phyloP scores from a whole-genome alignment of 2,329 filamentous ascomycete species.

The Tolypocladium endophyticum region DNA sequence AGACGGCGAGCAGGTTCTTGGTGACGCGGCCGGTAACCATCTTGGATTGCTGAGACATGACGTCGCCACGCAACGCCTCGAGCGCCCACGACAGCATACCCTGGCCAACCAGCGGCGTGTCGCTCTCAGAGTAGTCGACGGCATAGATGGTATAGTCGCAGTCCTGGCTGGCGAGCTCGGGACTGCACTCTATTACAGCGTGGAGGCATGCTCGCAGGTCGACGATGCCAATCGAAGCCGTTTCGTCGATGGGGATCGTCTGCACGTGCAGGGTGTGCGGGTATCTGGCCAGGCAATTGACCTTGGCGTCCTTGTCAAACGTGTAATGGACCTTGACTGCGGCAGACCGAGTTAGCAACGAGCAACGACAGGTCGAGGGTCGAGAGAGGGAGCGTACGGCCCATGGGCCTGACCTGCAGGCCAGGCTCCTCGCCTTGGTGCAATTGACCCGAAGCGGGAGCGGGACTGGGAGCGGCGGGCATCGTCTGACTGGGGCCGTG shows the following conservation, averaged over 20 bases:
- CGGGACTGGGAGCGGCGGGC: slow-evolving; percentile 15
- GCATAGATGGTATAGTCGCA: slow-evolving; percentile 94
- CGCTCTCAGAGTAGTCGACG: slow-evolving; percentile 91
- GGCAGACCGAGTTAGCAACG: slow-evolving; percentile 9
- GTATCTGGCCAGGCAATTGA: slow-evolving; percentile 81
- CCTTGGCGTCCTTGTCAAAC: slow-evolving; percentile 80
- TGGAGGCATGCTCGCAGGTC: slow-evolving; percentile 81
- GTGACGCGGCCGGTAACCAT: slow-evolving; percentile 85
- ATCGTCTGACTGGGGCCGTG: slow-evolving; percentile 17
- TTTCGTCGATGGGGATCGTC: slow-evolving; percentile 70
- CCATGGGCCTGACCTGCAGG: slow-evolving; percentile 53
- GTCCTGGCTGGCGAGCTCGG: slow-evolving; percentile 62
- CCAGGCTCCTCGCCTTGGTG: slow-evolving; percentile 31
- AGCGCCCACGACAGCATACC: slow-evolving; percentile 86
- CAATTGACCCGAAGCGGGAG: slow-evolving; percentile 1
- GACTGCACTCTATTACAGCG: slow-evolving; percentile 68
- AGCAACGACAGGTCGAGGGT: slow-evolving; percentile 1
- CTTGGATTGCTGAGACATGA: slow-evolving; percentile 48
- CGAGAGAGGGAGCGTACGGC: slow-evolving; percentile 41
- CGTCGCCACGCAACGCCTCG: slow-evolving; percentile 25
- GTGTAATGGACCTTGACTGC: slow-evolving; percentile 95
- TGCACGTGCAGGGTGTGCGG: slow-evolving; percentile 71
- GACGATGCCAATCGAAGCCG: slow-evolving; percentile 72
- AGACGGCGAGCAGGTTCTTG: slow-evolving; percentile 74
- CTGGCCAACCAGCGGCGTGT: slow-evolving; percentile 86